Evolutionary conservation across 345 rosid genomes (phyloP).

Genomic region (Murraya koenigii): DNA sequence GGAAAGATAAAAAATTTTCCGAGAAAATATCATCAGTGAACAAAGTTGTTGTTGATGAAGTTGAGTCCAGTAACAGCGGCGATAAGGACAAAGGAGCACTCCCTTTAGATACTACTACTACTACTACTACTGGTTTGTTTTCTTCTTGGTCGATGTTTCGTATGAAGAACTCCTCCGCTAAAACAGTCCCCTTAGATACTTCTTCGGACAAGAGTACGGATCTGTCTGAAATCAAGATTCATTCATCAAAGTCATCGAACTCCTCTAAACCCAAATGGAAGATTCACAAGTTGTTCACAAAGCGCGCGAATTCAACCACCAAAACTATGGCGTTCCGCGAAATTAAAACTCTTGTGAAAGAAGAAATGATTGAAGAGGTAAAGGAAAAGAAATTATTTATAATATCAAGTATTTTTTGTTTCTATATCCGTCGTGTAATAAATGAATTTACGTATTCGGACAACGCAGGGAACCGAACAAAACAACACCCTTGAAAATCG

Average conservation of each 20-base stretch:
- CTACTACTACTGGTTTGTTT: not conserved
- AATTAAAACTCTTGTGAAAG: not conserved
- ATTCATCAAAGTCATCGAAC: not conserved
- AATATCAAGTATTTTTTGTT: not conserved
- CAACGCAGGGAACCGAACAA: slow-evolving; percentile 16
- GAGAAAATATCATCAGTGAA: not conserved
- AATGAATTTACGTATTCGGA: slow-evolving; percentile 21
- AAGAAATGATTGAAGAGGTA: not conserved
- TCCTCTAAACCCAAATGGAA: not conserved
- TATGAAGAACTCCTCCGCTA: not conserved
- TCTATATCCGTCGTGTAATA: not conserved
- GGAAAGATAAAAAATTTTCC: not conserved
- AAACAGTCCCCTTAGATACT: not conserved
- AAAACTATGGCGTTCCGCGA: not conserved
- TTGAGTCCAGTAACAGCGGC: not conserved
- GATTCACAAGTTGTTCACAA: not conserved
- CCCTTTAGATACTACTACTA: too few relatives aligned
- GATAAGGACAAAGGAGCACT: not conserved
- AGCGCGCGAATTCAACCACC: not conserved
- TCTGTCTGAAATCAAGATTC: not conserved
- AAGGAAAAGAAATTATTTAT: too few relatives aligned
- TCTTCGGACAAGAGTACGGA: not conserved
- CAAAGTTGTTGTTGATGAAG: too few relatives aligned
- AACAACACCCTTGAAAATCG: slow-evolving; percentile 24
- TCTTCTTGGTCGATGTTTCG: not conserved